Evolutionary conservation across 352 stramenopile genomes (phyloP), one percentile per base, ranked within the genome.

Genomic region (Globisporangium solare): DNA sequence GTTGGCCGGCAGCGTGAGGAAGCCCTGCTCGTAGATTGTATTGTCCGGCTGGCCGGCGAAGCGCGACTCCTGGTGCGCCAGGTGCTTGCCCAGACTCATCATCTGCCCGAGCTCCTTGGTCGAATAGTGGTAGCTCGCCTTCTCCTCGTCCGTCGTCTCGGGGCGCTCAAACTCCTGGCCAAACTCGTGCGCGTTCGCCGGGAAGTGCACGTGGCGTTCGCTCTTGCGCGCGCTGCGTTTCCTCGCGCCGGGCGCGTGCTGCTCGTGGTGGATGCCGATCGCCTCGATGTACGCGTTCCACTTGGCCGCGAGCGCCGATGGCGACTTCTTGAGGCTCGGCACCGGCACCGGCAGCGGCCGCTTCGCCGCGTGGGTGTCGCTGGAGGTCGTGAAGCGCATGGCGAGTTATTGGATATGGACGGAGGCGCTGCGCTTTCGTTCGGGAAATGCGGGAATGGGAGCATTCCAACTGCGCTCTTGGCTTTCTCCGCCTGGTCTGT

Each of bases 21-120:
- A 89, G 7, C 80, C 80, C 47, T 91, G 80, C 51, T 88, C 74
- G 47, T 85, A 61, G 42, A 91, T 80, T 17, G 80, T 91, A 64
- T 83, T 48, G n/a, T 79, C 66, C 0, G 80, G 60, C 40, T 85
- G 72, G 2, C 59, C 68, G 0, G 60, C 73, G 37, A 85, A 84
- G 39, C 74, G 70, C 3, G 71, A 75, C 51, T 78, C 76, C 20
- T 66, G 68, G 41, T 67, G 65, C 42, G 80, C 64, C 22, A 70
- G 48, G 39, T 83, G 66, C 54, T 83, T 86, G 50, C 76, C 76
- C 11, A 80, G 54, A 0, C 51, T 14, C 24, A 77, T 73, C 76
- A 89, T 86, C 46, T 83, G 61, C 13, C 54, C 53, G 31, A 91
- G 67, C 57, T 91, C 78, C 6, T 79, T 32, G 0, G 60, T 45